Base-by-base conservation (phyloP, 805 yeast genomes). In the Kodamaea leandrae region DNA sequence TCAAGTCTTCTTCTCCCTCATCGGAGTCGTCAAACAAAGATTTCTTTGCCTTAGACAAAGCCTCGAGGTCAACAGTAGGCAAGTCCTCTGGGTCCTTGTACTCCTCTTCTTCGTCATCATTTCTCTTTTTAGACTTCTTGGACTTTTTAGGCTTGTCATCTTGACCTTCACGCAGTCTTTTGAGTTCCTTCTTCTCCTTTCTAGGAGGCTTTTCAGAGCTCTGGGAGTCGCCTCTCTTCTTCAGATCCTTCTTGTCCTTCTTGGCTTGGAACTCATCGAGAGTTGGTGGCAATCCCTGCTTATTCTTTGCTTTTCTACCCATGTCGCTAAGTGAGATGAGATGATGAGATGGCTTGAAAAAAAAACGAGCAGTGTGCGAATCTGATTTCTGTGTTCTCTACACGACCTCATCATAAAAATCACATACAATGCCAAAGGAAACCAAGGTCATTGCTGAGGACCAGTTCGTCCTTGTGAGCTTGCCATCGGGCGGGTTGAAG, bases 291-390 rank as follows among this genome's bases (percentile, higher is more conserved):
- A 77, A 86, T 34, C 88, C 93, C 69, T 91, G 98, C 74, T 87
- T 91, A 56, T 87, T 84, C 66, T 84, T 88, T 44, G 87, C 86
- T 72, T 86, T 83, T 78, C 96, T 84, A 63, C 98, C 98, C 96
- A 90, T 87, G 30, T 5, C 36, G 23, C 12, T 37, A n/a, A n/a
- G 32, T 24, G 17, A 19, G 39, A 36, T 32, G 40, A 42, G 38
- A 33, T 37, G 33, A 25, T 16, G 44, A 24, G 47, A 38, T 39
- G 41, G 36, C 15, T 30, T 41, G 47, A 41, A 44, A 44, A 24
- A 36, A 36, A 35, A 35, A 35, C 14, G 32, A 3, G n/a, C n/a
- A n/a, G n/a, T n/a, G n/a, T n/a, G n/a, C n/a, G n/a, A n/a, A 13
- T 9, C 9, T 21, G 13, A 26, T 15, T 41, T 36, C 24, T 35